Evolutionary conservation across 2,329 filamentous ascomycete species (phyloP), one percentile per base, ranked within the genome.

Genomic region (Trichophyton schoenleinii): DNA sequence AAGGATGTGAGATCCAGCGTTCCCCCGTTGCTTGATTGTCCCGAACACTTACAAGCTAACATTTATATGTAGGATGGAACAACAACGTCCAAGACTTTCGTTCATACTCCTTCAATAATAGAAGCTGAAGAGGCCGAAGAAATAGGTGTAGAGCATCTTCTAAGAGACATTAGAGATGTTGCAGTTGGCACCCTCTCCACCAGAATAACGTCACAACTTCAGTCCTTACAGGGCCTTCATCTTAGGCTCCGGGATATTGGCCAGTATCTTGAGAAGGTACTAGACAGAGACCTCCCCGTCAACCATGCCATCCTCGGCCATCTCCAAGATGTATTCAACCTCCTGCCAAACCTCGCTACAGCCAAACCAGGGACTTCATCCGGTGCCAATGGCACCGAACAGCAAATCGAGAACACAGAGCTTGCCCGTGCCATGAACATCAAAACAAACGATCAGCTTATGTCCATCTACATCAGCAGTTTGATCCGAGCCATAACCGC

Each of bases 41-140:
- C 34, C 34, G 11, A 38, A 9, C 7, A 42, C 49, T 52, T 55
- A 34, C 28, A 34, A 53, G 38, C 36, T 41, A 60, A 55, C 42
- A 3, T 52, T 11, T 28, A 15, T 13, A 13, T 52, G 20, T 52
- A 97, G 92, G 94, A 99, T 72, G 94, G 94, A 73, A 97, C 94
- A 64, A 96, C 92, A 31, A 96, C 94, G 62, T 86, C 89, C 66
- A 95, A 94, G 79, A 99, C 94, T 49, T 99, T 99, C 71, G 94
- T 99, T 68, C 94, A 99, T 77, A 99, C 91, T 7, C 94, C 94
- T 25, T 96, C 91, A 57, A 94, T 94, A 73, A 99, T 99, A 78
- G 94, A 99, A 78, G 94, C 94, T 53, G 94, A 99, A 75, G 94
- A 99, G 77, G 94, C 94, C 64, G 94, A 99, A 77, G 94, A 99